phyloP scores from a whole-genome alignment of 2,329 filamentous ascomycete genomes.

The Cadophora sp. region DNA sequence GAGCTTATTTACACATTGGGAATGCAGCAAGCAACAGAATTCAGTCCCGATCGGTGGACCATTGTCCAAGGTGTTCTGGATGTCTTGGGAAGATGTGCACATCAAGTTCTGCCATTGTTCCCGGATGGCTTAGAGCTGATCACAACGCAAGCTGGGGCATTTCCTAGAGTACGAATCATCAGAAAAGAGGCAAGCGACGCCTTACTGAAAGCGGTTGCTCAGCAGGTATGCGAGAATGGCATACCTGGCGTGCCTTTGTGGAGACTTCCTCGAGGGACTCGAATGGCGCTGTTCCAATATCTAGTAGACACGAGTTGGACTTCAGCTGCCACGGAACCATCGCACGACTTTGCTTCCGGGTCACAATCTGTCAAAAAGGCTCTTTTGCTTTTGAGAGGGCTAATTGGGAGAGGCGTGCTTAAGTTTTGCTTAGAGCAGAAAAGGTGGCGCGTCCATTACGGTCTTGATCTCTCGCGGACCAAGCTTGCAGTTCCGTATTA shows the following conservation, averaged over 20 bases:
- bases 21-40: constrained; percentile 55
- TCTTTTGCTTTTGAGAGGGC: constrained; percentile 58
- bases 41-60: constrained; percentile 61
- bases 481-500: constrained; percentile 62
- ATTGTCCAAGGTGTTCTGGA: constrained; percentile 59
- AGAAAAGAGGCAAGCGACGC: neutral
- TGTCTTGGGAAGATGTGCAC: constrained; percentile 56
- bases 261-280: neutral
- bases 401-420: constrained; percentile 62
- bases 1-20: constrained; percentile 71
- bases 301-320: neutral
- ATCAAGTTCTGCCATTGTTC: neutral
- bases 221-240: neutral
- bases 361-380: constrained; percentile 41
- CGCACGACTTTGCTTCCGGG: constrained; percentile 17
- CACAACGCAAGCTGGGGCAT: neutral
- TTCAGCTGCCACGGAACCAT: neutral
- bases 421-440: constrained; percentile 60
- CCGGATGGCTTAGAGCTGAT: neutral
- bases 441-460: constrained; percentile 71
- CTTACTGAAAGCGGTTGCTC: neutral
- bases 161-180: neutral
- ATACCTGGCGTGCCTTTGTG: neutral
- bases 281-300: neutral
- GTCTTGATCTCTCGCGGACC: constrained; percentile 55